Evolutionary conservation across 2,329 filamentous ascomycete genomes (phyloP).

Genomic region (Epichloe bromicola): DNA sequence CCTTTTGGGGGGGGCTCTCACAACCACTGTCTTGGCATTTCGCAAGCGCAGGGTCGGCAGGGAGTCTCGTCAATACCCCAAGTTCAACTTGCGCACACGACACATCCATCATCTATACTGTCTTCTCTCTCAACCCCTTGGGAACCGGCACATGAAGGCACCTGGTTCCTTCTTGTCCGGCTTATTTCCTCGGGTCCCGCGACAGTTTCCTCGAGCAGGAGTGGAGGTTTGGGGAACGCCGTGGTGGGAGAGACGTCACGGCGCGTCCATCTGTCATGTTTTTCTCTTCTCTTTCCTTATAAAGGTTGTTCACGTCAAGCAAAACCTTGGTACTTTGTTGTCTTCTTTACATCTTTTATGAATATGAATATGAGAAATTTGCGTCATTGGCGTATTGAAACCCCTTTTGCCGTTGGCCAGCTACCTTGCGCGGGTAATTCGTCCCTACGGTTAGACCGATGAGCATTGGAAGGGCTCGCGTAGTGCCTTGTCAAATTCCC

Average conservation of each 20-base stretch:
- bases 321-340: conserved; percentile 1
- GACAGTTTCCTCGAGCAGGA: conserved; percentile 29
- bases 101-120: conserved; percentile 29
- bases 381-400: conserved; percentile 9
- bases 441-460: too few relatives aligned
- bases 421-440: too few relatives aligned
- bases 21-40: background rate
- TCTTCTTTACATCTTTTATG: conserved; percentile 11
- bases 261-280: conserved; percentile 18
- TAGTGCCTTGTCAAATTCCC: too few relatives aligned
- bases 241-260: conserved; percentile 52
- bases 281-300: background rate
- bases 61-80: conserved; percentile 12
- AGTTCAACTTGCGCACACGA: background rate
- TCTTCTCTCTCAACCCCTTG: conserved; percentile 50
- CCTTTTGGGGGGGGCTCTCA: background rate
- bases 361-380: conserved; percentile 14
- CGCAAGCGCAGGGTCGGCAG: conserved; percentile 2
- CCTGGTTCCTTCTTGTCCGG: background rate
- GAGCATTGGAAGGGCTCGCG: too few relatives aligned
- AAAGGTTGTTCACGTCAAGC: background rate
- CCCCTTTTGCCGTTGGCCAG: too few relatives aligned
- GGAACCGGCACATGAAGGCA: background rate
- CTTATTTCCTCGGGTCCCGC: conserved; percentile 21
- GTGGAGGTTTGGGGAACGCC: conserved; percentile 23